These are phyloP conservation scores for Omphalea diandra DNA, from an alignment of 441 rosid genomes.

Conservation along the genomic window DNA sequence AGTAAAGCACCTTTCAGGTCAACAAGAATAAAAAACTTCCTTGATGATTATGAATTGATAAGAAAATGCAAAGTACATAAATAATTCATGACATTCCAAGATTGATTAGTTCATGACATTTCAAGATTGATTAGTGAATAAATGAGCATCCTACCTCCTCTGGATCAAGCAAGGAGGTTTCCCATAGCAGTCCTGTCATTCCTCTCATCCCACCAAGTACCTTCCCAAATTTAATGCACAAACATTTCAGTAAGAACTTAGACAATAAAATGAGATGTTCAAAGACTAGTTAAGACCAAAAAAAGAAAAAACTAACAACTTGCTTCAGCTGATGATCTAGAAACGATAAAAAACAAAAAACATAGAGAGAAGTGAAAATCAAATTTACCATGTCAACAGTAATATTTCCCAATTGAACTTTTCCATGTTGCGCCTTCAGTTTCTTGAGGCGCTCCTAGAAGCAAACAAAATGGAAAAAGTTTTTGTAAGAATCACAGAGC, in stretches of 20 bases:
- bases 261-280: constrained; percentile 38
- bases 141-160: constrained; percentile 59
- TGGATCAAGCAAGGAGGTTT: constrained; percentile 92
- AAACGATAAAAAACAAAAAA: background rate
- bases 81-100: too few relatives aligned
- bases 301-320: background rate
- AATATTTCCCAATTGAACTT: constrained; percentile 83
- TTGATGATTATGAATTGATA: background rate
- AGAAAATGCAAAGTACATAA: too few relatives aligned
- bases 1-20: constrained; percentile 9
- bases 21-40: background rate
- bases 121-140: constrained; percentile 39
- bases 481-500: background rate
- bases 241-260: constrained; percentile 16
- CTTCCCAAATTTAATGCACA: constrained; percentile 37
- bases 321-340: background rate
- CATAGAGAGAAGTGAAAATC: background rate
- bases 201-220: constrained; percentile 99
- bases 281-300: too few relatives aligned
- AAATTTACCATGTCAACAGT: constrained; percentile 83
- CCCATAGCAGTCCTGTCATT: constrained; percentile 98
- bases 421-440: constrained; percentile 76
- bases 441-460: constrained; percentile 85
- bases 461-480: constrained; percentile 19
- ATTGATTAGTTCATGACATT: constrained; percentile 57